Evolutionary conservation across 176 grass and related monocot species (phyloP).

Genomic region (Cenchrus americanus): DNA sequence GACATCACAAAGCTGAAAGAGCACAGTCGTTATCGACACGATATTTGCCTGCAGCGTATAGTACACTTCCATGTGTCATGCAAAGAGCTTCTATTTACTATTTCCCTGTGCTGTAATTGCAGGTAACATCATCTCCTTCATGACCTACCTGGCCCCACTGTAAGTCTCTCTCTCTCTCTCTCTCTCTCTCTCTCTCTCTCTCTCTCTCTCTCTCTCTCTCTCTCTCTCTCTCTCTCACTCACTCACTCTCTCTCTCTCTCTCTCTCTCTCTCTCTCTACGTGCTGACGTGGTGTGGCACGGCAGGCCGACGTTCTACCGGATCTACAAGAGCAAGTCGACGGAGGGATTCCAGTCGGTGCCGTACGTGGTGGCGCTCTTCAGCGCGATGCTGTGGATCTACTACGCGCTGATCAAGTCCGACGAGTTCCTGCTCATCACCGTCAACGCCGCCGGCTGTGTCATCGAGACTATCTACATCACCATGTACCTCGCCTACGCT

Average conservation of each 20-base stretch:
- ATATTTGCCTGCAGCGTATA: background rate
- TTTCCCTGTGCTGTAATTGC: background rate
- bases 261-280: too few species aligned
- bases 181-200: too few species aligned
- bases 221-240: background rate
- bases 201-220: background rate
- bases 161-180: conserved; percentile 39
- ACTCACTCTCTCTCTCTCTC: too few species aligned
- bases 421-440: conserved; percentile 70
- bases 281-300: background rate
- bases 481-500: conserved; percentile 65
- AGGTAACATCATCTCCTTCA: conserved; percentile 89
- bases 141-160: conserved; percentile 83
- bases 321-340: conserved; percentile 81
- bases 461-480: conserved; percentile 86
- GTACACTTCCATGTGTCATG: background rate
- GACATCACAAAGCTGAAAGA: background rate
- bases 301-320: conserved; percentile 77
- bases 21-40: background rate
- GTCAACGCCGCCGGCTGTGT: conserved; percentile 75
- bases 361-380: conserved; percentile 87
- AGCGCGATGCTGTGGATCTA: conserved; percentile 94
- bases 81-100: background rate
- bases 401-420: conserved; percentile 72
- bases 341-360: conserved; percentile 81